Conservation (phyloP, 768 basidiomycete species). For the Asterophora parasitica region DNA sequence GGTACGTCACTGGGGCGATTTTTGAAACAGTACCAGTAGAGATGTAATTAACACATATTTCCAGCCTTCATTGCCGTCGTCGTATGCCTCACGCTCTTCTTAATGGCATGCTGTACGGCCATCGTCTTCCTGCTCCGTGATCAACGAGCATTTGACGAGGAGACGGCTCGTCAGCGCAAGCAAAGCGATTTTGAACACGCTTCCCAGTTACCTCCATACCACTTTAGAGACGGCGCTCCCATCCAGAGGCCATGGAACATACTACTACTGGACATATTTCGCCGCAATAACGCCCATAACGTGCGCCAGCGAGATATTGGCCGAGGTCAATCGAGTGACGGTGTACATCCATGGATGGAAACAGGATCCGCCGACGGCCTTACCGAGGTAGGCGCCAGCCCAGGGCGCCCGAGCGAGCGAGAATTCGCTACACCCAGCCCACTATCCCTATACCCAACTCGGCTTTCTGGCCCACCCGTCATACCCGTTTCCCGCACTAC, state of each 20-base stretch:
- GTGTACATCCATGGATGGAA: conserved; percentile 45
- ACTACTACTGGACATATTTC: conserved; percentile 4
- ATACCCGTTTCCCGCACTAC: conserved; percentile 19
- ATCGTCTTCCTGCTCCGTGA: conserved; percentile 54
- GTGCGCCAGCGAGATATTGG: conserved; percentile 1
- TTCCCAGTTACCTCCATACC: conserved; percentile 13
- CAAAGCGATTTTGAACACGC: conserved; percentile 14
- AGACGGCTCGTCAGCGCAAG: conserved; percentile 27
- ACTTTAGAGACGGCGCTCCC: not conserved
- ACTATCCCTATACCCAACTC: conserved; percentile 2
- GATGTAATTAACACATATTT: not conserved
- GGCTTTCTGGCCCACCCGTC: conserved; percentile 6
- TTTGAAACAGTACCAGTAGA: not conserved
- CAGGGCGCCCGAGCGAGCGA: not conserved
- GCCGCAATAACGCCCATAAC: not conserved
- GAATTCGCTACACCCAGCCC: conserved; percentile 5
- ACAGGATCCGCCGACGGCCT: conserved; percentile 48
- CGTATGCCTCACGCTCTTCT: conserved; percentile 48
- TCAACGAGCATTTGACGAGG: conserved; percentile 38
- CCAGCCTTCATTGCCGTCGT: conserved; percentile 60
- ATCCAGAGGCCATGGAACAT: conserved; percentile 3
- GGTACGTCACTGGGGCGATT: conserved; percentile 28
- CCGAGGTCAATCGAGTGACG: conserved; percentile 17
- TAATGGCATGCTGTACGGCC: conserved; percentile 47
- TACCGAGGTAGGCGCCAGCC: conserved; percentile 12